phyloP scores from a whole-genome alignment of 768 basidiomycete genomes.

The Ephemerocybe angulata region DNA sequence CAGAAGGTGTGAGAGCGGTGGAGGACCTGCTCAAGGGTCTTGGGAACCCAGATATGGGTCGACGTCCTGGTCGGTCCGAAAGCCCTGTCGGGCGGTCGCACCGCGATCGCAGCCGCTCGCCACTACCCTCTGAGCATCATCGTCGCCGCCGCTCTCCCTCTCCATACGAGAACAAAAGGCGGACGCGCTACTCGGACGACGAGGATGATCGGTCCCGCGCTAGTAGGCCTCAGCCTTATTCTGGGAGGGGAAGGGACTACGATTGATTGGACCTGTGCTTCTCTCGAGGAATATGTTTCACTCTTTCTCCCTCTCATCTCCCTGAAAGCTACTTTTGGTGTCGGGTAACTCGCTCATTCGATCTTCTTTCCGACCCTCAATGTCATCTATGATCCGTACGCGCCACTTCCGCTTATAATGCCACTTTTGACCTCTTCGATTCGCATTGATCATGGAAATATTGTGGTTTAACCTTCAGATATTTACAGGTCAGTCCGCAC shows the following conservation, averaged over 20 bases:
- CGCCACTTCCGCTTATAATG: too few relatives aligned
- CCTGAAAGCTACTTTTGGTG: too few relatives aligned
- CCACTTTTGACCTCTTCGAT: too few relatives aligned
- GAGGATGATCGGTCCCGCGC: constrained; percentile 9
- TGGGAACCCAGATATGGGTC: constrained; percentile 19
- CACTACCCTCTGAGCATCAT: too few relatives aligned
- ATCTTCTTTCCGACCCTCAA: not conserved
- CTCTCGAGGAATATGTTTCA: not conserved
- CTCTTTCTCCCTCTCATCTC: not conserved
- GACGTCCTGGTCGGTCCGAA: constrained; percentile 17
- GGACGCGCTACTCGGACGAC: constrained; percentile 15
- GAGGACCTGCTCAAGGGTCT: constrained; percentile 57
- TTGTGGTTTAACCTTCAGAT: not conserved
- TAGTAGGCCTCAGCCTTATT: not conserved
- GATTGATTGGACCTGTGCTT: constrained; percentile 3
- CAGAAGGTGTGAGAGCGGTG: constrained; percentile 61
- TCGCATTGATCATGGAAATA: not conserved
- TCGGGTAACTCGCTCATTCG: too few relatives aligned
- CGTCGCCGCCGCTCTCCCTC: constrained; percentile 13
- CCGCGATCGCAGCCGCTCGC: constrained; percentile 15
- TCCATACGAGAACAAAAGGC: constrained; percentile 8
- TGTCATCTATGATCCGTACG: not conserved
- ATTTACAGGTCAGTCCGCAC: too few relatives aligned
- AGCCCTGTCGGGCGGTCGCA: constrained; percentile 11
- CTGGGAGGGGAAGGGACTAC: not conserved